Base-by-base conservation (phyloP, 2,329 filamentous ascomycete species). In the Saccharata proteae region DNA sequence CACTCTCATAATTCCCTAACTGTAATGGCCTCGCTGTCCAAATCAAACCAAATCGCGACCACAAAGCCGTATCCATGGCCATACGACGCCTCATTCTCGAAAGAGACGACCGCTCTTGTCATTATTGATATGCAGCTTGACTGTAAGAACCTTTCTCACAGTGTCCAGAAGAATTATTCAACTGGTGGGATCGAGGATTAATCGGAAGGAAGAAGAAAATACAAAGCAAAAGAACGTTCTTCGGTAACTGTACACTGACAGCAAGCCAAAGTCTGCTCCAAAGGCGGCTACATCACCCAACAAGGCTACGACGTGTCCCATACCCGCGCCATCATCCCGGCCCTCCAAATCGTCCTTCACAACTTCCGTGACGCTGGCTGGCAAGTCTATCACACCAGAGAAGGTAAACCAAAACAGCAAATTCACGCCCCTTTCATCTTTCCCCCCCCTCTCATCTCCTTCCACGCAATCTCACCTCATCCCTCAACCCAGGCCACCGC, bases 301-400 rank as follows among this genome's bases (percentile, higher is more conserved):
- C 65, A 69, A 48, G 61, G 60, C 39, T 62, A 62, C 43, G 48
- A 59, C 12, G 51, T 63, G 29, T 38, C 46, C 1, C 46, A 50
- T 6, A 57, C 58, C 22, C 51, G 55, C 6, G 40, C 54, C 11
- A 57, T 71, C 17, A 62, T 69, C 13, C 64, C 62, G 0, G 49
- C 46, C 3, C 46, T 65, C 26, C 42, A 49, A 15, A 40, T 40
- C 2, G 53, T 67, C 7, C 58, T 71, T 2, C 40, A 44, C 4
- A 40, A 49, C 1, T 65, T 60, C 35, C 62, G 66, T 4, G 25
- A 37, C 1, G 42, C 54, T 11, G 48, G 51, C 2, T 60, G 61
- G 24, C 52, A 59, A 8, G 47, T 70, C 16, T 58, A 63, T 29
- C 61, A 68, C 45, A 69, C 67, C 5, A 55, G 67, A 6, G 65